phyloP scores from a whole-genome alignment of 2,329 filamentous ascomycete species.

The Talaromyces rugulosus region DNA sequence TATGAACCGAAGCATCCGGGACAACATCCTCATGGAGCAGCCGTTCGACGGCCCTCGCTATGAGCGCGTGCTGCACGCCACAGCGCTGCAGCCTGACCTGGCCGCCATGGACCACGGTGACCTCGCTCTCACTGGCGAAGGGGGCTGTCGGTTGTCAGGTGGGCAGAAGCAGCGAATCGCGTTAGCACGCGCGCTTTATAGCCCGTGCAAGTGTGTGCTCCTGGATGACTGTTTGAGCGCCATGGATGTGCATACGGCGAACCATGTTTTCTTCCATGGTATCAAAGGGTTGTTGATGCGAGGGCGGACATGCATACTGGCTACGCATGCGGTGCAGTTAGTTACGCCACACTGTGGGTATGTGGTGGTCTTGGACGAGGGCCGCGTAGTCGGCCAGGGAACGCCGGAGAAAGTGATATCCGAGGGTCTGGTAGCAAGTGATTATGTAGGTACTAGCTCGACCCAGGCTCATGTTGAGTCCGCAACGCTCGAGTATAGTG shows the following conservation, averaged over 20 bases:
- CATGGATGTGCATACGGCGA: slow-evolving; percentile 2
- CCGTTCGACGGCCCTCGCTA: neutral
- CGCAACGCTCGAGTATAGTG: neutral
- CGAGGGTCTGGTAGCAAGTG: neutral
- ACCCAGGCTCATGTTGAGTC: neutral
- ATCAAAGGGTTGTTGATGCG: slow-evolving; percentile 1
- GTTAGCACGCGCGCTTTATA: slow-evolving; percentile 72
- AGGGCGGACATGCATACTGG: slow-evolving; percentile 2
- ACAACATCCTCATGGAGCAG: slow-evolving; percentile 1
- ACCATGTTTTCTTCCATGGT: neutral
- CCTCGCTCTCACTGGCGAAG: neutral
- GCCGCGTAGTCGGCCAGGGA: neutral
- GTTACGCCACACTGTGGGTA: neutral
- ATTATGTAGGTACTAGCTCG: neutral
- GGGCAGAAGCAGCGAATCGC: slow-evolving; percentile 97
- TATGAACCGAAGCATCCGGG: neutral
- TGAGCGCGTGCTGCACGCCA: neutral
- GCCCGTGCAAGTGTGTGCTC: neutral
- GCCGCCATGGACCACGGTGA: neutral
- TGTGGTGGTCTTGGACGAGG: neutral
- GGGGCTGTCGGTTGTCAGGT: slow-evolving; percentile 63
- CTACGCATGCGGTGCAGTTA: neutral
- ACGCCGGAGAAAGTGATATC: neutral
- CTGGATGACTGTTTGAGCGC: slow-evolving; percentile 7
- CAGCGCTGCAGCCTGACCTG: neutral